Evolutionary conservation across 2,329 filamentous ascomycete genomes (phyloP), one percentile per base, ranked within the genome.

Genomic region (Penicillium corylophilum): DNA sequence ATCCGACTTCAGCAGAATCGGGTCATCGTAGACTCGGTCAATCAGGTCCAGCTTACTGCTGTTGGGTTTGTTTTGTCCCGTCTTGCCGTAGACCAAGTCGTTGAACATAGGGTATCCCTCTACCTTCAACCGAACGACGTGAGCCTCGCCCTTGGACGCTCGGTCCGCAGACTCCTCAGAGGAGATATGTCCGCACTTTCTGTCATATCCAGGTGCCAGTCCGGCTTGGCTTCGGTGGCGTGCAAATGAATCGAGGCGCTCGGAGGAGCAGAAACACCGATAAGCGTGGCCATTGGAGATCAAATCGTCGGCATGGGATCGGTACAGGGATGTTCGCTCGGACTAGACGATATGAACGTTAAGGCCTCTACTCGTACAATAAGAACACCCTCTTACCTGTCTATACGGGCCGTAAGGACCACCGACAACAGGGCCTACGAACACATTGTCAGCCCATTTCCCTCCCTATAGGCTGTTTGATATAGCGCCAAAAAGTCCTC

Each of bases 1-100:
- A 68, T 99, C 94, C 0, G 86, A 87, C 71, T 99, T 99, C 54
- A 96, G 77, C 36, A 99, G 78, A 54, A 99, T 89, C 18, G 91
- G 93, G 65, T 97, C 92, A 60, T 94, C 90, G 57, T 79, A 86
- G 22, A 80, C 78, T 31, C 71, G 73, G 48, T 79, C 75, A 52
- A 72, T 74, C 45, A 71, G 64, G 31, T 71, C 70, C 50, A 70
- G 59, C 41, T 69, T 85, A 73, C 46, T 74, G 60, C 46, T 74
- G 59, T 58, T 79, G 67, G 64, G 75, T 73, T 67, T 81, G 80
- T 73, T 79, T 74, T 76, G 74, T 15, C 71, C 74, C 10, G 72
- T 75, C 51, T 73, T 76, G 52, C 90, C 90, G 65, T 95, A 95
- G 9, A 97, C 86, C 31, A 93, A 72, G 68, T 99, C 94, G 7